Evolutionary conservation across 805 yeast species (phyloP), one percentile per base, ranked within the genome.

Genomic region (Pichia kluyveri): DNA sequence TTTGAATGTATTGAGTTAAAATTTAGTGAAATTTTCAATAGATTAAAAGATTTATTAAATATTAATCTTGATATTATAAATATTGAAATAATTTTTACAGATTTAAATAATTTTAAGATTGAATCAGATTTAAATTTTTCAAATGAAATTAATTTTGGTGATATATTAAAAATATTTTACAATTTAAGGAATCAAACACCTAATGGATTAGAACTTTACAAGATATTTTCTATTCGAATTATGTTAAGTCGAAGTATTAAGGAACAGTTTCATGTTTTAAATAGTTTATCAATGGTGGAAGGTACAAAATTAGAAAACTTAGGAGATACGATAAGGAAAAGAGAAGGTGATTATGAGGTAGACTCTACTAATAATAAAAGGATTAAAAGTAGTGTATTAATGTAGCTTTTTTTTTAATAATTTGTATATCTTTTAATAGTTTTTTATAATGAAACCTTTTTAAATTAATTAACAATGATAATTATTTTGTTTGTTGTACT

Each of bases 51-150:
- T 5, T 18, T 38, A 19, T n/a, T 44, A 31, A 39, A 28, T 15
- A 8, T 38, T 4, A 31, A 15, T 18, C 27, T 38, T 41, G 32
- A 17, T 14, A 9, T 26, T 8, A 9, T 48, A 5, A 40, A 43
- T 15, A 48, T 47, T n/a, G 45, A 41, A 15, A 42, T 58, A 39
- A 53, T 42, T 26, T 58, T 60, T 38, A 51, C 42, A 11, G 60
- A 55, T 47, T 50, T 59, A 34, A 51, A 45, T 15, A 52, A 57
- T 37, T 51, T 64, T 27, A 44, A 49, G 8, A 47, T 63, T 37
- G 51, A 48, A 34, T 66, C 65, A 31, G 64, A 63, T 46, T 57
- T 51, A 31, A 38, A 51, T 3, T 51, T 51, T 23, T 46, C 56
- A 37, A 19, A 38, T 10, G 47, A 50, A 9, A 17, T 56, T 8